phyloP scores from a whole-genome alignment of 2,329 filamentous ascomycete genomes.

The Xylaria sp. region DNA sequence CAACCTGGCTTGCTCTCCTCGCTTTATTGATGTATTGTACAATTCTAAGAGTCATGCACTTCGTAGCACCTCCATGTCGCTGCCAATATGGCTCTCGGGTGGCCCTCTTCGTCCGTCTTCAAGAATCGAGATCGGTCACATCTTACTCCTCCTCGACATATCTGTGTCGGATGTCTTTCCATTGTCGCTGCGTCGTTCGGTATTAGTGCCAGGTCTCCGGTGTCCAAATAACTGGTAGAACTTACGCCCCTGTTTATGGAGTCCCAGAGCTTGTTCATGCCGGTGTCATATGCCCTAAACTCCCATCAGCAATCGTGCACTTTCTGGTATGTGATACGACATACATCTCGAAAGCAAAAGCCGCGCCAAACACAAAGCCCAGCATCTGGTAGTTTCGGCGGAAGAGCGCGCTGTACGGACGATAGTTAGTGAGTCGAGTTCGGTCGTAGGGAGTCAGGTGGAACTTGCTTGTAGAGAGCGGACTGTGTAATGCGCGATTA shows the following conservation, averaged over 20 bases:
- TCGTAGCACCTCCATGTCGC: slow-evolving; percentile 10
- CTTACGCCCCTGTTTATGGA: slow-evolving; percentile 89
- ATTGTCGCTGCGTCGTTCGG: slow-evolving; percentile 80
- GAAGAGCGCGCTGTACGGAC: slow-evolving; percentile 76
- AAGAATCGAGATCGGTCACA: slow-evolving; percentile 21
- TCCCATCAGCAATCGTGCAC: slow-evolving; percentile 49
- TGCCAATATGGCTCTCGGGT: background rate
- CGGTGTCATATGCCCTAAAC: slow-evolving; percentile 81
- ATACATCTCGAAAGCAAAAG: slow-evolving; percentile 95
- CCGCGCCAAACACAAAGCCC: slow-evolving; percentile 83
- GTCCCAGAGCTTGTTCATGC: slow-evolving; percentile 91
- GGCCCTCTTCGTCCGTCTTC: slow-evolving; percentile 17
- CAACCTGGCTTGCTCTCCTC: slow-evolving; percentile 23
- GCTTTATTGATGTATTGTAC: slow-evolving; percentile 40
- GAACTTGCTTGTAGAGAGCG: slow-evolving; percentile 70
- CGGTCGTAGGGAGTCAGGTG: slow-evolving; percentile 25
- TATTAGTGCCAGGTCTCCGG: slow-evolving; percentile 44
- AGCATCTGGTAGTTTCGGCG: slow-evolving; percentile 90
- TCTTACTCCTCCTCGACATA: slow-evolving; percentile 74
- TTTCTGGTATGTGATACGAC: slow-evolving; percentile 49
- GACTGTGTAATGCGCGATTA: slow-evolving; percentile 54
- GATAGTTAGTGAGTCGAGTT: slow-evolving; percentile 43
- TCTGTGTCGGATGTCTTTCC: slow-evolving; percentile 97
- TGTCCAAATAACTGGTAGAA: slow-evolving; percentile 45
- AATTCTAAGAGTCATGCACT: slow-evolving; percentile 31